Conservation (phyloP, 2,329 filamentous ascomycete genomes). For the Aurifilum marmelostoma region DNA sequence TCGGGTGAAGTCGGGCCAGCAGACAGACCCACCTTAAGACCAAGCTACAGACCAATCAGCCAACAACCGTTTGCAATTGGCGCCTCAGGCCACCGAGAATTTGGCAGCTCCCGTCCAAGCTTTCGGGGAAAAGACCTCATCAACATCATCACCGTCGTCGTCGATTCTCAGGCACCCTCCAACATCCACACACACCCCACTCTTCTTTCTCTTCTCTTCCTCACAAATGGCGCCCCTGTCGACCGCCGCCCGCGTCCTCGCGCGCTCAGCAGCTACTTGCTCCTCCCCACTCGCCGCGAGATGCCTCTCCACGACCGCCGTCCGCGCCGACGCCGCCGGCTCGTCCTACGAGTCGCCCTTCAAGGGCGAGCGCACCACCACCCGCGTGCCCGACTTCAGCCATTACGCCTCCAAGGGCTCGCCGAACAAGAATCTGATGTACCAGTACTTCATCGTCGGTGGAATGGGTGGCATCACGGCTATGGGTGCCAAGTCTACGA, state of each 20-base stretch:
- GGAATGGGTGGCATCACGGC: constrained; percentile 90
- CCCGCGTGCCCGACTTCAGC: constrained; percentile 84
- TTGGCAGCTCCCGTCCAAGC: constrained; percentile 29
- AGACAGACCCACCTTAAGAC: constrained; percentile 13
- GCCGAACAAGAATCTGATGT: constrained; percentile 78
- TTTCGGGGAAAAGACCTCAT: constrained; percentile 54
- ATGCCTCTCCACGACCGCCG: constrained; percentile 59
- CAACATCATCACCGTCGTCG: constrained; percentile 37
- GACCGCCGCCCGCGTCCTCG: constrained; percentile 68
- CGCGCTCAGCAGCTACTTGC: constrained; percentile 51
- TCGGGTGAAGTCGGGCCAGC: constrained; percentile 2
- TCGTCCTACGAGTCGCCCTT: constrained; percentile 64
- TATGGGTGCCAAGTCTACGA: constrained; percentile 94
- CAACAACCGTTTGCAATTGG: constrained; percentile 27
- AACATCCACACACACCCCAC: constrained; percentile 34
- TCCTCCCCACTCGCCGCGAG: constrained; percentile 47
- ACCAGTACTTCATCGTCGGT: constrained; percentile 98
- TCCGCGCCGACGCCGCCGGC: constrained; percentile 49
- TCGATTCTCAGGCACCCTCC: constrained; percentile 28
- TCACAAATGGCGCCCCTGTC: constrained; percentile 68
- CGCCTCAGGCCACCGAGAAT: constrained; percentile 30
- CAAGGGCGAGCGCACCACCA: constrained; percentile 60
- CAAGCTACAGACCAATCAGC: constrained; percentile 25
- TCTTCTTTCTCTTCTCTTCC: constrained; percentile 32
- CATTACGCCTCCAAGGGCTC: constrained; percentile 77